Percentiles rank a stretch among this genome's conserved stretches.
Conservation (phyloP, 1,284 basidiomycete genomes). For the Trametes hirsuta region DNA sequence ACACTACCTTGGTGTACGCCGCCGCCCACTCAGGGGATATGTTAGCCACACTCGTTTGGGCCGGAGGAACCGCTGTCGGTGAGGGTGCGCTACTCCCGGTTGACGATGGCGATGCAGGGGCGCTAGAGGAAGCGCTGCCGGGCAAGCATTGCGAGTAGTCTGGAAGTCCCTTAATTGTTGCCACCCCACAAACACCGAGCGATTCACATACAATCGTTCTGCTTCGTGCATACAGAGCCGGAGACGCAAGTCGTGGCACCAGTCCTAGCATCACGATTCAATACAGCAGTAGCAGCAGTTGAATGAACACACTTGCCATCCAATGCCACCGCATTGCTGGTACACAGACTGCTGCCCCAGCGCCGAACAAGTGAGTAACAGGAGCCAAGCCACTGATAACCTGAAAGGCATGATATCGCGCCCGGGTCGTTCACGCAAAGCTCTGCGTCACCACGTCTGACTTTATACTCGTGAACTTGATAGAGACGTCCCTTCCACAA, state of each 20-base stretch:
- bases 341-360: slow-evolving; percentile 39
- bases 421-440: not conserved
- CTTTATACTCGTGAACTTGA: slow-evolving; percentile 12
- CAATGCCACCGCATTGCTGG: slow-evolving; percentile 52
- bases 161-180: slow-evolving; percentile 19
- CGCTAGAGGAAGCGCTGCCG: slow-evolving; percentile 34
- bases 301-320: slow-evolving; percentile 41
- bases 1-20: slow-evolving; percentile 53
- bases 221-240: slow-evolving; percentile 43
- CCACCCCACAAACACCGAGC: not conserved
- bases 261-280: slow-evolving; percentile 36
- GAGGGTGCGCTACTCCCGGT: slow-evolving; percentile 28
- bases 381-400: slow-evolving; percentile 9
- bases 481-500: not conserved
- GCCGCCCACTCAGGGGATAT: slow-evolving; percentile 56
- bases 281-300: not conserved
- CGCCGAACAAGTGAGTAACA: slow-evolving; percentile 21
- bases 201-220: slow-evolving; percentile 44
- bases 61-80: slow-evolving; percentile 15
- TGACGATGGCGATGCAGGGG: slow-evolving; percentile 62
- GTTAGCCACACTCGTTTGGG: slow-evolving; percentile 39
- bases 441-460: not conserved
- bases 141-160: slow-evolving; percentile 54
- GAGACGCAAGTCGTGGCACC: slow-evolving; percentile 48
- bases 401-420: slow-evolving; percentile 24